These are phyloP conservation scores for Blastomyces silverae DNA, from an alignment of 2,329 filamentous ascomycete species.

Conservation along the genomic window DNA sequence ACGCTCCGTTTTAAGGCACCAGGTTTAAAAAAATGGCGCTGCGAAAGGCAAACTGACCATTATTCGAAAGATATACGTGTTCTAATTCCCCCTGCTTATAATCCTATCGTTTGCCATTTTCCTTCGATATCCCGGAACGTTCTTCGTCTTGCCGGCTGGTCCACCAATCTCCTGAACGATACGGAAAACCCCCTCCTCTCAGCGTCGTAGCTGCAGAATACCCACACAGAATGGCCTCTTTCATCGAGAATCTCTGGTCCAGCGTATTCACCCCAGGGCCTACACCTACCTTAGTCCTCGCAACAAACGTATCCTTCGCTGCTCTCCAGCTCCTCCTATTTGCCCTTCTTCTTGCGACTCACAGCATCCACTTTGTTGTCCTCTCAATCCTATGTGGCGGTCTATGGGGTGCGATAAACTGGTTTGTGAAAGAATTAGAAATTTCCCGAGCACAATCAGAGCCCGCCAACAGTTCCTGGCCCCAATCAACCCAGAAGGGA, in stretches of 20 bases:
- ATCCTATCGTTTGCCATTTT: neutral
- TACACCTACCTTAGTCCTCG: slow-evolving; percentile 77
- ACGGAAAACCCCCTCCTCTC: slow-evolving; percentile 1
- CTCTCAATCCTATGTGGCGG: slow-evolving; percentile 72
- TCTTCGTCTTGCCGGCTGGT: neutral
- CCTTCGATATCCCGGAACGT: slow-evolving; percentile 6
- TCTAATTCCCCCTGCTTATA: neutral
- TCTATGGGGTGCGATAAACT: slow-evolving; percentile 93
- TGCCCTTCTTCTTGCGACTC: slow-evolving; percentile 68
- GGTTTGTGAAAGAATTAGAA: slow-evolving; percentile 54
- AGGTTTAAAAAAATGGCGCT: neutral
- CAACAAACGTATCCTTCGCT: slow-evolving; percentile 85
- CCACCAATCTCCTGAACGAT: neutral
- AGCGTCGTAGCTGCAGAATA: neutral
- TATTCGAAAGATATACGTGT: slow-evolving; percentile 9
- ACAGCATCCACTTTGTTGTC: slow-evolving; percentile 80
- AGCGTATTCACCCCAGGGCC: slow-evolving; percentile 91
- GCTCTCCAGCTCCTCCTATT: slow-evolving; percentile 74
- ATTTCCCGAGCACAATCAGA: slow-evolving; percentile 16
- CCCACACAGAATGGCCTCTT: slow-evolving; percentile 39
- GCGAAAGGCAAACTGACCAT: neutral
- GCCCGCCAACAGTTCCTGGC: neutral
- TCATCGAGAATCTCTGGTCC: slow-evolving; percentile 73
- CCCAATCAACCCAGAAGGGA: slow-evolving; percentile 6
- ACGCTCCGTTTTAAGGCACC: slow-evolving; percentile 9